A percentile compares a stretch with the other conserved stretches of the same genome.
Evolutionary conservation across 371 early-diverging fungal genomes (phyloP).

Genomic region (Zychaea mexicana): DNA sequence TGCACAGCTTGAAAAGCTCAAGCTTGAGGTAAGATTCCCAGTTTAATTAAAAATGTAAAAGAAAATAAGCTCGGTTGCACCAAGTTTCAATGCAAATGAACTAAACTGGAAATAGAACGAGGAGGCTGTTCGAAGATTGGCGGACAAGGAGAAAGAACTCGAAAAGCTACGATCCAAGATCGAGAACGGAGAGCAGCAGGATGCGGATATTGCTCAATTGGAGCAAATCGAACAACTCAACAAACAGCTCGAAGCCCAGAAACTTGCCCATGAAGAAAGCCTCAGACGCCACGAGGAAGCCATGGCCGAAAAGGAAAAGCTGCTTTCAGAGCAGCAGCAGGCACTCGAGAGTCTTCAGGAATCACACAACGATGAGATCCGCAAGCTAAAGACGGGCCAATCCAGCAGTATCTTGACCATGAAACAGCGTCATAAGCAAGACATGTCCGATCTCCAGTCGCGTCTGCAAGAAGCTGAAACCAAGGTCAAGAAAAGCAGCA

Average conservation of each 20-base stretch:
- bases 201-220: slow-evolving; percentile 22
- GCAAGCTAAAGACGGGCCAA: slow-evolving; percentile 33
- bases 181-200: slow-evolving; percentile 24
- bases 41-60: not conserved
- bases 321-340: slow-evolving; percentile 37
- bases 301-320: slow-evolving; percentile 39
- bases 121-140: slow-evolving; percentile 37
- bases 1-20: slow-evolving; percentile 36
- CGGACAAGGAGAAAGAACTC: slow-evolving; percentile 43
- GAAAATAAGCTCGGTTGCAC: not conserved
- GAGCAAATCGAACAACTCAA: slow-evolving; percentile 35
- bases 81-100: not conserved
- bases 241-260: slow-evolving; percentile 41
- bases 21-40: slow-evolving; percentile 26
- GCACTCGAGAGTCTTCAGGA: slow-evolving; percentile 23
- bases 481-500: slow-evolving; percentile 21
- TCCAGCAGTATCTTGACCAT: slow-evolving; percentile 24
- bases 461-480: slow-evolving; percentile 34
- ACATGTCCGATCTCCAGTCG: slow-evolving; percentile 29
- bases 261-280: slow-evolving; percentile 41
- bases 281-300: slow-evolving; percentile 40
- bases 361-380: slow-evolving; percentile 29
- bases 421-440: slow-evolving; percentile 39
- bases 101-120: slow-evolving; percentile 30
- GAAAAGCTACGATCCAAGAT: slow-evolving; percentile 31